Evolutionary conservation across 169 alveolate genomes (phyloP).

Genomic region (Plasmodium inui): DNA sequence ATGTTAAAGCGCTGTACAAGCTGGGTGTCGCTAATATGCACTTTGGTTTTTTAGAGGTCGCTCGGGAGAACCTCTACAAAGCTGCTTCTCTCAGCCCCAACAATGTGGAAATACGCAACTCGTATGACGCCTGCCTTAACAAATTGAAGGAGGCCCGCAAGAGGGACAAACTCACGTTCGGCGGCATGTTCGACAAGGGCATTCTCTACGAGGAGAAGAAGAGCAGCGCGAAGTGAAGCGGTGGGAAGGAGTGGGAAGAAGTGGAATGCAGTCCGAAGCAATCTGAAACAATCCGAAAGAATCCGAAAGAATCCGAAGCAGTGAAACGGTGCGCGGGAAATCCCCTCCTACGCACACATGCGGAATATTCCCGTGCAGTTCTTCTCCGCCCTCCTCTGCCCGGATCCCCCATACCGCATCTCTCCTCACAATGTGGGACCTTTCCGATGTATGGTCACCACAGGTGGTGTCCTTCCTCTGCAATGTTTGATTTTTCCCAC

Average conservation of each 20-base stretch:
- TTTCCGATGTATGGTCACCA: background rate
- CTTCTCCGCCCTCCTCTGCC: no score
- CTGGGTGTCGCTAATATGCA: conserved; percentile 86
- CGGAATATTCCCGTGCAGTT: background rate
- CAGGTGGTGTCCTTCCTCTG: background rate
- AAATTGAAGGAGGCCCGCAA: conserved; percentile 79
- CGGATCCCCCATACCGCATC: background rate
- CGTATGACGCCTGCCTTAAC: conserved; percentile 70
- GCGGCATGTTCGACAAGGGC: conserved; percentile 76
- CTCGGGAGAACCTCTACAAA: conserved; percentile 78
- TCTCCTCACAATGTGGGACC: background rate
- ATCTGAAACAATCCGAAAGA: no score
- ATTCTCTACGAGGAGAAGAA: conserved; percentile 64
- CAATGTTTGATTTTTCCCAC: background rate
- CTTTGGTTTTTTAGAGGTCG: conserved; percentile 80
- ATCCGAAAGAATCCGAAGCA: no score
- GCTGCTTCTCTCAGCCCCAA: conserved; percentile 83
- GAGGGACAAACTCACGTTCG: conserved; percentile 78
- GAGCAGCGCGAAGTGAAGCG: conserved; percentile 28
- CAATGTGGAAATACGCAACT: conserved; percentile 81
- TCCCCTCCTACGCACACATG: background rate
- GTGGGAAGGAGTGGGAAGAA: no score
- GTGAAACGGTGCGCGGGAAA: background rate
- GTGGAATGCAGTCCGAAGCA: no score
- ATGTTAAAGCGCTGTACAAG: conserved; percentile 84